Percentiles rank a stretch among this genome's conserved stretches.
These are phyloP conservation scores for Spinellus fusiger DNA, from an alignment of 192 early-diverging fungal genomes.

Conservation along the genomic window DNA sequence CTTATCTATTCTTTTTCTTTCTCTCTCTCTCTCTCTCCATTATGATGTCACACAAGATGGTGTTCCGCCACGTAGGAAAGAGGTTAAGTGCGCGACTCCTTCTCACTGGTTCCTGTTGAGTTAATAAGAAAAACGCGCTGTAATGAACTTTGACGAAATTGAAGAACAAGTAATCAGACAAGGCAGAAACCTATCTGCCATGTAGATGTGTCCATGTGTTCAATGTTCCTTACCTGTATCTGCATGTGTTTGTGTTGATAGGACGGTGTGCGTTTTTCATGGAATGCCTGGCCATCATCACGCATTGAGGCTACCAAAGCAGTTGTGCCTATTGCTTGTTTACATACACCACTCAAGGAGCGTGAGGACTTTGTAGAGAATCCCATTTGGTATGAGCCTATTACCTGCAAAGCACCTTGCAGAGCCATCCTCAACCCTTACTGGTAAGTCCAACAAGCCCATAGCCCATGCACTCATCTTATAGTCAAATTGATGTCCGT, in stretches of 20 bases:
- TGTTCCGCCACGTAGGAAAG: not conserved
- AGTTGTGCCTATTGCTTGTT: slow-evolving; percentile 87
- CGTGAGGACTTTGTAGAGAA: slow-evolving; percentile 64
- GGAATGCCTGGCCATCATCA: slow-evolving; percentile 96
- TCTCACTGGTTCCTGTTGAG: slow-evolving; percentile 3
- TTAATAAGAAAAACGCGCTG: not conserved
- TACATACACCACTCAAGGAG: slow-evolving; percentile 96
- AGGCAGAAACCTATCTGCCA: not conserved
- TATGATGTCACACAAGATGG: not conserved
- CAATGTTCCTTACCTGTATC: not conserved
- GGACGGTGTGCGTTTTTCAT: slow-evolving; percentile 93
- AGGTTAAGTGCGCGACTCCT: not conserved
- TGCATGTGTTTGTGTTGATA: not conserved
- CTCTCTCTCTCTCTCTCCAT: no score
- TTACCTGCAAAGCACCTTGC: slow-evolving; percentile 93
- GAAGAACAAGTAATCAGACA: slow-evolving; percentile 62
- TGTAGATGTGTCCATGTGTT: not conserved
- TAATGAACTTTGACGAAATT: slow-evolving; percentile 80
- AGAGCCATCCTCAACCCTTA: slow-evolving; percentile 95
- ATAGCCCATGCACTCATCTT: not conserved
- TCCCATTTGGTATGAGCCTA: slow-evolving; percentile 94
- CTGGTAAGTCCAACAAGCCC: slow-evolving; percentile 55
- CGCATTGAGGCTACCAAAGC: slow-evolving; percentile 90
- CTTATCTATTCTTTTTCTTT: no score
- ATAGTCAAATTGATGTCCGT: slow-evolving; percentile 92